Base-by-base conservation (phyloP, 2,329 filamentous ascomycete genomes). In the Pestalotiopsis sp. region DNA sequence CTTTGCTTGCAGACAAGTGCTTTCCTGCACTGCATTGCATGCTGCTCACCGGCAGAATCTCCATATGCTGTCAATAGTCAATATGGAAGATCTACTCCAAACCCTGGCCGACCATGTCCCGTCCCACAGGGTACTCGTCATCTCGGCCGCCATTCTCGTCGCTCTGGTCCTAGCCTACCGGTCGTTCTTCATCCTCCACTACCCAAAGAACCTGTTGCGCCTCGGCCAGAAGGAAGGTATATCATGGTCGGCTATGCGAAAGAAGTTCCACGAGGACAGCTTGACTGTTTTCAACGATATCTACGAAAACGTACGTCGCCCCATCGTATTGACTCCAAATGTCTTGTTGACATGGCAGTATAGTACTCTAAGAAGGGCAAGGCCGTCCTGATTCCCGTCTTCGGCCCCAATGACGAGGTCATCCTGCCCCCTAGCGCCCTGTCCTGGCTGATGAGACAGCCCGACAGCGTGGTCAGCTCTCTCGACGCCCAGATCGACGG, bases 321-420 rank as follows among this genome's bases (percentile, higher is more conserved):
- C 17, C 31, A 36, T 7, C 31, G 31, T 23, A 11, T 45, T 49
- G 39, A 64, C 62, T 20, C 6, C 20, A 17, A 49, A 25, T n/a
- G 31, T 45, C 23, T 2, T 38, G 39, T 49, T 14, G 64, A 23
- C 12, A 9, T 39, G 9, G 17, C 45, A 38, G 2, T 2, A 65
- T 31, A 85, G 81, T 84, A 83, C 68, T 74, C 76, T 27, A 84
- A 84, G 61, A 77, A 78, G 17, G 81, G 81, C n/a, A 76, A 77
- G 41, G 73, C 81, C 0, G 82, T 84, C 2, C 73, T 85, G 1
- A 66, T 84, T 6, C 83, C 83, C 0, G 80, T 80, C 4, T 73
- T 83, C 6, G 80, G 79, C 2, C 75, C 80, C 38, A 78, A 79
- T 25, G 76, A 78, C 55, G 82, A 84, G 69, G 71, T 84, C n/a